Percentiles rank a stretch among this genome's conserved stretches.
phyloP scores from a whole-genome alignment of 2,329 filamentous ascomycete species.

The Chrysoporthe austroafricana region DNA sequence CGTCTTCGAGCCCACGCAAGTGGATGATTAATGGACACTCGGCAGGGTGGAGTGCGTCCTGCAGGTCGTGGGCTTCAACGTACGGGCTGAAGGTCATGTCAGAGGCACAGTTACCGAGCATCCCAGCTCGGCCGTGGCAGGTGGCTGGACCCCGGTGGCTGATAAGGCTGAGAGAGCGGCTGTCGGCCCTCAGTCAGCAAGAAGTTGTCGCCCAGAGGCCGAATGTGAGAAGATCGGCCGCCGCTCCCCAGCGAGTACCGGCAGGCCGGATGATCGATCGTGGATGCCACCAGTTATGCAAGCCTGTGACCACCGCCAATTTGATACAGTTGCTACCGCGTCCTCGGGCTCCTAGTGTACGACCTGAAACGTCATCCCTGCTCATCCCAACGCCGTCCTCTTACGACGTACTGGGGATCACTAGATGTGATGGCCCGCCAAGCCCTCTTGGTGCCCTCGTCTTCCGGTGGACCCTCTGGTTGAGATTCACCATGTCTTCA shows the following conservation, averaged over 20 bases:
- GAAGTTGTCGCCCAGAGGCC: background rate
- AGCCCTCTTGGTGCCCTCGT: no score
- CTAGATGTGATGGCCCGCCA: no score
- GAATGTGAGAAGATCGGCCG: background rate
- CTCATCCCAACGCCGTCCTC: background rate
- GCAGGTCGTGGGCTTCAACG: conserved; percentile 17
- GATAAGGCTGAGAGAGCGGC: conserved; percentile 3
- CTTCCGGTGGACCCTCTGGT: background rate
- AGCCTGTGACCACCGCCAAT: background rate
- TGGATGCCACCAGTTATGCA: conserved; percentile 13
- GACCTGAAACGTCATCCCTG: conserved; percentile 28
- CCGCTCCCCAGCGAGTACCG: background rate
- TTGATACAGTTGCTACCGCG: conserved; percentile 13
- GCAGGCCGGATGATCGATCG: background rate
- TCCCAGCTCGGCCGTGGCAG: background rate
- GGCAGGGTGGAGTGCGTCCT: background rate
- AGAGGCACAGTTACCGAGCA: background rate
- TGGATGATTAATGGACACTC: conserved; percentile 1
- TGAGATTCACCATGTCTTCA: background rate
- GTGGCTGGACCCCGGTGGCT: background rate
- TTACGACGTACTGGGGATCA: background rate
- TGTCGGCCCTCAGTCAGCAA: background rate
- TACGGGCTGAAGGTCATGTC: conserved; percentile 18
- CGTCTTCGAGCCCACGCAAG: background rate
- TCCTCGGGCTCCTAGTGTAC: conserved; percentile 14